phyloP scores from a whole-genome alignment of 2,329 filamentous ascomycete species.

The Leptosphaerulina australis region DNA sequence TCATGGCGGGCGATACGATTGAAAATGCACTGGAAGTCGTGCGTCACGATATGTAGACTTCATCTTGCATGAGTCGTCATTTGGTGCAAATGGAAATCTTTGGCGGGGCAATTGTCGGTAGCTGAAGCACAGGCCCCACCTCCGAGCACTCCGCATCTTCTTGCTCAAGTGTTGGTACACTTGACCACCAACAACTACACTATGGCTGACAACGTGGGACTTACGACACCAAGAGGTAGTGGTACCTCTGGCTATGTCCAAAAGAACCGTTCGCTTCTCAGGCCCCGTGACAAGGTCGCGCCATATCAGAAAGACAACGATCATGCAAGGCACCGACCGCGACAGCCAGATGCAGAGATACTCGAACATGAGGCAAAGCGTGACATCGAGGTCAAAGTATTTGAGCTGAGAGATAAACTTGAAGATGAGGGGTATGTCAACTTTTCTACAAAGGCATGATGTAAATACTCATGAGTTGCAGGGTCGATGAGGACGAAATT shows the following conservation, averaged over 20 bases:
- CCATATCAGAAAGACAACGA: constrained; percentile 78
- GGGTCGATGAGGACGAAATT: constrained; percentile 87
- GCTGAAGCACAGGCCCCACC: constrained; percentile 29
- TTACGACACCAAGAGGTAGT: constrained; percentile 90
- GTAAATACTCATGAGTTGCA: constrained; percentile 45
- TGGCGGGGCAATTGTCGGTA: constrained; percentile 34
- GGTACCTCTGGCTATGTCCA: constrained; percentile 98
- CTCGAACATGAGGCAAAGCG: constrained; percentile 92
- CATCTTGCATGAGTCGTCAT: constrained; percentile 37
- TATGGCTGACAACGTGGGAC: constrained; percentile 98
- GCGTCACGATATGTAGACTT: constrained; percentile 19
- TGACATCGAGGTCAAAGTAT: constrained; percentile 89
- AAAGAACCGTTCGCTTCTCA: constrained; percentile 88
- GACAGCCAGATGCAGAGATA: constrained; percentile 89
- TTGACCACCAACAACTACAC: constrained; percentile 8
- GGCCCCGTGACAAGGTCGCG: constrained; percentile 77
- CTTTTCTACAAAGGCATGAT: neutral
- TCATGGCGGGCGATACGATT: constrained; percentile 31
- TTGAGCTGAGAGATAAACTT: constrained; percentile 86
- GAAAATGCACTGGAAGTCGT: neutral
- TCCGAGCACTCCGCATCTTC: constrained; percentile 30
- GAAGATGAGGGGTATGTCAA: constrained; percentile 79
- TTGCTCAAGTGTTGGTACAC: neutral
- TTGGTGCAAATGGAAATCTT: constrained; percentile 27
- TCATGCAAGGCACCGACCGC: constrained; percentile 73